These are phyloP conservation scores for Chenopodium formosanum DNA, from an alignment of 148 eudicot species.

Conservation along the genomic window DNA sequence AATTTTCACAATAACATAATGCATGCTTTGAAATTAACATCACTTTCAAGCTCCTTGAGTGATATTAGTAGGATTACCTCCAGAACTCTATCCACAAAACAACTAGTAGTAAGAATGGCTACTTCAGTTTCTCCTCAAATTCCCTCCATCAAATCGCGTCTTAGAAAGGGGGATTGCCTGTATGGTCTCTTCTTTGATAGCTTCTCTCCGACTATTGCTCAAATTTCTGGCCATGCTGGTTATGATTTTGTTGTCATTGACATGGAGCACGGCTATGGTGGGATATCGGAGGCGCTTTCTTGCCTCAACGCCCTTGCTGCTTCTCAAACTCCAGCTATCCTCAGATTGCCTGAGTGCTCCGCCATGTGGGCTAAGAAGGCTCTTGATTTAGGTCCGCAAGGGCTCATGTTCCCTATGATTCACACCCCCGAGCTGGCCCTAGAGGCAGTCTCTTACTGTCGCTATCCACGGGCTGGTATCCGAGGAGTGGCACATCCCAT, in stretches of 20 bases:
- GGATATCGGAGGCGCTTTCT: slow-evolving; percentile 53
- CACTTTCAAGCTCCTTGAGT: background rate
- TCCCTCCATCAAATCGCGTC: slow-evolving; percentile 55
- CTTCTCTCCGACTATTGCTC: slow-evolving; percentile 69
- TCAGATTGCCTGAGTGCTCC: slow-evolving; percentile 60
- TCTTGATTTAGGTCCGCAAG: slow-evolving; percentile 74
- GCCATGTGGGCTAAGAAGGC: slow-evolving; percentile 79
- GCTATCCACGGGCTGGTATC: slow-evolving; percentile 57
- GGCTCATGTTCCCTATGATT: slow-evolving; percentile 84
- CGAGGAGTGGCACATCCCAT: slow-evolving; percentile 76
- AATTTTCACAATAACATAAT: background rate
- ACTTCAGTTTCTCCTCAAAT: slow-evolving; percentile 7
- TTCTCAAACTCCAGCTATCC: slow-evolving; percentile 51
- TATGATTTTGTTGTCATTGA: slow-evolving; percentile 73
- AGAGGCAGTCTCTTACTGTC: slow-evolving; percentile 61
- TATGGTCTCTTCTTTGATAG: slow-evolving; percentile 68
- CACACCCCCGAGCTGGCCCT: slow-evolving; percentile 46
- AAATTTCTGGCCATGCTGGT: slow-evolving; percentile 68
- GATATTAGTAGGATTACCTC: background rate
- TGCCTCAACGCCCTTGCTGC: slow-evolving; percentile 72
- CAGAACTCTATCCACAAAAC: background rate
- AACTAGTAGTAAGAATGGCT: slow-evolving; percentile 14
- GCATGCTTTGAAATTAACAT: background rate
- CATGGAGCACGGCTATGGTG: slow-evolving; percentile 84
- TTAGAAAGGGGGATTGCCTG: slow-evolving; percentile 55